Base-by-base conservation (phyloP, 441 rosid species). In the Isatis lusitanica region DNA sequence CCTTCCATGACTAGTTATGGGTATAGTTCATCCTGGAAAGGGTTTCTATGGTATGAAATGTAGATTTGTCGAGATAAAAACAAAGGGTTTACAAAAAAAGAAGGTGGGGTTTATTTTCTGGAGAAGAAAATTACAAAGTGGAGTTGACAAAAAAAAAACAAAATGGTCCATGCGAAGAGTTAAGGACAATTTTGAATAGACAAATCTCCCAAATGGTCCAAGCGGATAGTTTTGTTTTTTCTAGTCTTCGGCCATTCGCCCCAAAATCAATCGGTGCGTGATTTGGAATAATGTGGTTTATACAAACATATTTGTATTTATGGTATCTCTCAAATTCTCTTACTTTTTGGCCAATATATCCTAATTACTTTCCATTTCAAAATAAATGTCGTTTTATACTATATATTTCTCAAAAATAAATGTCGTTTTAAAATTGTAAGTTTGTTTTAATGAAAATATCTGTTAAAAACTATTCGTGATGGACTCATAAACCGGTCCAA, bases 111-210 rank as follows among this genome's bases (percentile, higher is more conserved):
- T 58, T 58, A 35, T 30, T 58, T 58, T 31, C 10, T 56, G 10
- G n/a, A 56, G 61, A 30, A 56, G 39, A 56, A 56, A n/a, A 9
- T 18, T 56, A 56, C 61, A 36, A 53, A 2, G 17, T 28, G 17
- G 36, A 53, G 59, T 53, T 11, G 7, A 53, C 18, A 53, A 28
- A 12, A 8, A 39, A 16, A 57, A 35, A 21, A n/a, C n/a, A n/a
- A 51, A 68, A 39, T 73, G 77, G 77, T 65, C 66, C 77, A 53
- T 33, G 15, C 46, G 28, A 17, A 35, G 15, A 64, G 28, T 15
- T 56, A 46, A 13, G 24, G 24, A 31, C 40, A 56, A 5, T 13
- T 26, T 26, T 26, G 28, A 26, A 26, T 26, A 26, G 28, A 26
- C 28, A 26, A 26, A 7, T 21, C 36, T 4, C 35, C 15, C 26